Percentiles rank a stretch among this genome's conserved stretches.
phyloP scores from a whole-genome alignment of 2,329 filamentous ascomycete species.

The Cladosporium austrohemisphaericum region DNA sequence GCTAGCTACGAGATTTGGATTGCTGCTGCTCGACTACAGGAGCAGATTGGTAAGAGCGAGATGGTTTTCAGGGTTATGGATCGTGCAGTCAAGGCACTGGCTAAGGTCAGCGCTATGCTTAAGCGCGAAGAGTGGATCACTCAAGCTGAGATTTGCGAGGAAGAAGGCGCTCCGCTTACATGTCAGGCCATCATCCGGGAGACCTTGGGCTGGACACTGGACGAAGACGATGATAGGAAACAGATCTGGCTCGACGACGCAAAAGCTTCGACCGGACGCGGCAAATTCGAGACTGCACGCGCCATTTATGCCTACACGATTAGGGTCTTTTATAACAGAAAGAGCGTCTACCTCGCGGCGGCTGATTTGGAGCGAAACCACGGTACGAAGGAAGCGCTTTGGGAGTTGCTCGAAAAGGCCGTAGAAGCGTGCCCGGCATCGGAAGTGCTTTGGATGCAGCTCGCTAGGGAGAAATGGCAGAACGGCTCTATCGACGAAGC shows the following conservation, averaged over 20 bases:
- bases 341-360: constrained; percentile 83
- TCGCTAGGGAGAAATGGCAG: constrained; percentile 92
- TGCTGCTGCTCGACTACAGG: constrained; percentile 82
- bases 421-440: constrained; percentile 89
- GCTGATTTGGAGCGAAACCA: constrained; percentile 89
- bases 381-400: constrained; percentile 76
- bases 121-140: constrained; percentile 96
- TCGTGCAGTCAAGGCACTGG: constrained; percentile 81
- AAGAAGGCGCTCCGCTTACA: constrained; percentile 81
- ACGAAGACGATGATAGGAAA: constrained; percentile 94
- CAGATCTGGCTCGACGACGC: constrained; percentile 96
- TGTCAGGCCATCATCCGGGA: constrained; percentile 87
- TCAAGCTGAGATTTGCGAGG: constrained; percentile 91
- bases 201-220: constrained; percentile 86
- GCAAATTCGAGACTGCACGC: constrained; percentile 82
- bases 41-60: constrained; percentile 76
- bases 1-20: constrained; percentile 97
- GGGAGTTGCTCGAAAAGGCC: constrained; percentile 83
- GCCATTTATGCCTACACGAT: constrained; percentile 92
- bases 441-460: constrained; percentile 91
- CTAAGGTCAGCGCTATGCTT: constrained; percentile 90
- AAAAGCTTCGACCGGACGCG: constrained; percentile 72
- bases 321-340: constrained; percentile 83
- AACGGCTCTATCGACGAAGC: constrained; percentile 83
- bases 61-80: constrained; percentile 87